Conservation (phyloP, 306 rosid species). For the Amphicarpaea edgeworthii region DNA sequence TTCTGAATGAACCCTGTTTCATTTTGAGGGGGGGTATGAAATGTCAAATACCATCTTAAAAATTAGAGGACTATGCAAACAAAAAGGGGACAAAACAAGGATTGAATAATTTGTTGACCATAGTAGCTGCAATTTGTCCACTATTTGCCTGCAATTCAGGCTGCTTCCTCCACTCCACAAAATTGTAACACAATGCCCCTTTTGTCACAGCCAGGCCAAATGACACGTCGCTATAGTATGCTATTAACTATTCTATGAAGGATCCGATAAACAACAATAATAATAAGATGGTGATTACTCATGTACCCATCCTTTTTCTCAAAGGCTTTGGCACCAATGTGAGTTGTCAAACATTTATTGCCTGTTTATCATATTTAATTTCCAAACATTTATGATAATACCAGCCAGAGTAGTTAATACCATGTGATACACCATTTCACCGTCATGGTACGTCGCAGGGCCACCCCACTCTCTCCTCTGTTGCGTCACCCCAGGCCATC, state of each 20-base stretch:
- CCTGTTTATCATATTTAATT: slow-evolving; percentile 7
- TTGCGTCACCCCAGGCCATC: not conserved
- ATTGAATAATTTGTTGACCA: not conserved
- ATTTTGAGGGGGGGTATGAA: slow-evolving; percentile 2
- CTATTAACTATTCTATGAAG: not conserved
- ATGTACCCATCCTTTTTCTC: too few relatives aligned
- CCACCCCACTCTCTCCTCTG: not conserved
- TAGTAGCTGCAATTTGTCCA: not conserved
- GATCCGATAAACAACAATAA: not conserved
- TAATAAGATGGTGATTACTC: not conserved
- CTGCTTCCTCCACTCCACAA: not conserved
- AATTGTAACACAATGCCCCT: not conserved
- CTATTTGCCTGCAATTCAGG: not conserved
- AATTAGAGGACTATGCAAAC: not conserved
- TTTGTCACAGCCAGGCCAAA: not conserved
- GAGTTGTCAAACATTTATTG: not conserved
- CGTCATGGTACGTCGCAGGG: not conserved
- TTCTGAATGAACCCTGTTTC: not conserved
- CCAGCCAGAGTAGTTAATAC: not conserved
- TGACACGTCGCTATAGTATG: not conserved
- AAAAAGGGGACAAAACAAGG: not conserved
- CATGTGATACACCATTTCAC: not conserved
- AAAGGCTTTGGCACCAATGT: not conserved
- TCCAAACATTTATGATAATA: slow-evolving; percentile 5
- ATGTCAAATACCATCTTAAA: slow-evolving; percentile 27